Conservation (phyloP, 2,329 filamentous ascomycete species). For the Pestalotiopsis sp. region DNA sequence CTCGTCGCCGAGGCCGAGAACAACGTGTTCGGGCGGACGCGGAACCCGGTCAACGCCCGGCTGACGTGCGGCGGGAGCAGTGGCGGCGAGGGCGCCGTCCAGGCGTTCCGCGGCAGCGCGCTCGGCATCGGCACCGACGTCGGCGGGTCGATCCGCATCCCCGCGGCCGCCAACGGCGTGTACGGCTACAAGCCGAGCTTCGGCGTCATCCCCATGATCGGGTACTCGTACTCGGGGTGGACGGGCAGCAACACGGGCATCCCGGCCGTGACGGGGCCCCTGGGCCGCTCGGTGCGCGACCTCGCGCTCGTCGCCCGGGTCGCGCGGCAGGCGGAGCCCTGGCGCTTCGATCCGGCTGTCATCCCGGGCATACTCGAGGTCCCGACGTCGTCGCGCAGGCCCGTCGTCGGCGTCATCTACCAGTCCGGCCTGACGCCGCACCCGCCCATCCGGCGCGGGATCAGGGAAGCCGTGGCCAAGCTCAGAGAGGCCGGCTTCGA, state of each 20-base stretch:
- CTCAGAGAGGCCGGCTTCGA: constrained; percentile 28
- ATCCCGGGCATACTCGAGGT: constrained; percentile 22
- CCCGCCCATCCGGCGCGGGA: constrained; percentile 28
- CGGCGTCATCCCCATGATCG: constrained; percentile 31
- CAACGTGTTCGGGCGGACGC: constrained; percentile 24
- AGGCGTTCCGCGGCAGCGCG: constrained; percentile 24
- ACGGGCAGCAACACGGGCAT: constrained; percentile 29
- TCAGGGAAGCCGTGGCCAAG: constrained; percentile 26
- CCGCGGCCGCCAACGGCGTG: constrained; percentile 29
- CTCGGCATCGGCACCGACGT: constrained; percentile 26
- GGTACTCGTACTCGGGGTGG: constrained; percentile 31
- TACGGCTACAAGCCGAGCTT: constrained; percentile 31
- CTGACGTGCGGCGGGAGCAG: constrained; percentile 23
- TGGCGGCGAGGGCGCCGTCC: constrained; percentile 22
- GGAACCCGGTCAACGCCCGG: constrained; percentile 21
- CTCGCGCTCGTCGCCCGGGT: constrained; percentile 22
- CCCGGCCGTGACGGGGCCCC: constrained; percentile 27
- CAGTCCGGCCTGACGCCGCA: constrained; percentile 29
- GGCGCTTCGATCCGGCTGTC: constrained; percentile 24
- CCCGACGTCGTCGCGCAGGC: constrained; percentile 18
- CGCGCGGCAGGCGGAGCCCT: constrained; percentile 23
- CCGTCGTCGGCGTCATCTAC: constrained; percentile 29
- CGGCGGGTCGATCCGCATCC: constrained; percentile 25
- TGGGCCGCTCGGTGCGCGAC: constrained; percentile 27
- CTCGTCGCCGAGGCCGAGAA: constrained; percentile 22